Conservation (phyloP, 2,329 filamentous ascomycete species). For the Paecilomyces variotii region DNA sequence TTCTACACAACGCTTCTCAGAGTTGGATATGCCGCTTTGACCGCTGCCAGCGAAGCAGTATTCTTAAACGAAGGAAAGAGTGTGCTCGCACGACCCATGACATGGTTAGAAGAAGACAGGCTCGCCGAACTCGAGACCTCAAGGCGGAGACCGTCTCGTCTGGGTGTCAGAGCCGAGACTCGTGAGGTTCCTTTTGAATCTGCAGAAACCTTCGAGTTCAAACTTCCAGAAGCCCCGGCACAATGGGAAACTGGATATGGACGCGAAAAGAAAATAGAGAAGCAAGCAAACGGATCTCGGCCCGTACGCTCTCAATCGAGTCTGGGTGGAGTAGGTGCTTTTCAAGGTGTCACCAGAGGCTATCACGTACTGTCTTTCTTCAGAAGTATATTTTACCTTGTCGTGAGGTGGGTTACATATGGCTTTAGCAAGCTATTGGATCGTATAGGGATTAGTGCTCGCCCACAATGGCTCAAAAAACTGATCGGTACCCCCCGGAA, state of each 20-base stretch:
- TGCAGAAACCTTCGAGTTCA: conserved; percentile 26
- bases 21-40: conserved; percentile 79
- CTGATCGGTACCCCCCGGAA: conserved; percentile 23
- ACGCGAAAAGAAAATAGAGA: conserved; percentile 38
- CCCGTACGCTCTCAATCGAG: conserved; percentile 28
- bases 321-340: conserved; percentile 63
- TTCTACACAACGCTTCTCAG: conserved; percentile 88
- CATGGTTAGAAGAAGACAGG: conserved; percentile 87
- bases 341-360: conserved; percentile 69
- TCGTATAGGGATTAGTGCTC: conserved; percentile 51
- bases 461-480: conserved; percentile 55
- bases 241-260: conserved; percentile 41
- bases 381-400: conserved; percentile 61
- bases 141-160: conserved; percentile 20
- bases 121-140: conserved; percentile 63
- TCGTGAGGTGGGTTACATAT: conserved; percentile 52
- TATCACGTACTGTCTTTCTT: conserved; percentile 68
- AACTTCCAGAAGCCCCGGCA: conserved; percentile 20
- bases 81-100: conserved; percentile 65
- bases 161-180: conserved; percentile 9
- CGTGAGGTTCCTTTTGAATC: conserved; percentile 20
- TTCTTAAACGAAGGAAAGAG: conserved; percentile 83
- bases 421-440: conserved; percentile 48
- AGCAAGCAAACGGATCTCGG: conserved; percentile 24
- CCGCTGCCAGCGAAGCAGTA: conserved; percentile 89